Evolutionary conservation across 257 asterid species (phyloP), one percentile per base, ranked within the genome.

Genomic region (Henckelia pumila): DNA sequence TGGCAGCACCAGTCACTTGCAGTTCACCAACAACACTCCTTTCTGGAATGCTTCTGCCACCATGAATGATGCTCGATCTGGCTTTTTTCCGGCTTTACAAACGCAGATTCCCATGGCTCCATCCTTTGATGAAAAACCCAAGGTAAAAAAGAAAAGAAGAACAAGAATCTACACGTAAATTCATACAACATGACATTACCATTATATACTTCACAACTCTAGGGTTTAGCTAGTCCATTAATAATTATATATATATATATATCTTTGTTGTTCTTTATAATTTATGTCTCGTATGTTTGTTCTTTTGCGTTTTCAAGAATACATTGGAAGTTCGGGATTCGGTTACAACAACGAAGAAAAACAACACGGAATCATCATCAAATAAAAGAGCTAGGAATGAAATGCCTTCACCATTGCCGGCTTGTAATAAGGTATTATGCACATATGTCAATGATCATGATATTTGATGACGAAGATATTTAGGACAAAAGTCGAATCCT

Each of bases 11-110:
- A 73, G 81, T 56, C 90, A 87, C 65, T 73, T 89, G 70, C 97
- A 91, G 64, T 85, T 86, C 77, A 79, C 88, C 14, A 86, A 88
- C 71, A 83, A 82, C 67, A 79, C 95, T 0, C 88, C 94, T 4
- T 86, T 85, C 75, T 88, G 96, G 97, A 91, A 77, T 66, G 86
- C 98, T 2, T 74, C 61, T 1, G 13, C 84, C 24, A 33, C 82
- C 77, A 66, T 29, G 75, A 56, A 66, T 8, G 86, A 85, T 22
- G 74, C 68, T 26, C 86, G 87, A 10, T 75, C 89, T 0, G 75
- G 79, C 70, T 85, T 86, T 68, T 76, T 86, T 63, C 89, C 95
- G 30, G 69, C 88, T 1, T 56, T 79, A 9, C 88, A 80, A 40
- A 69, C 74, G 2, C 92, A 77, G 72, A 71, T 80, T 53, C 76